Evolutionary conservation across 2,329 filamentous ascomycete genomes (phyloP), one percentile per base, ranked within the genome.

Genomic region (Tolypocladium amazonense): DNA sequence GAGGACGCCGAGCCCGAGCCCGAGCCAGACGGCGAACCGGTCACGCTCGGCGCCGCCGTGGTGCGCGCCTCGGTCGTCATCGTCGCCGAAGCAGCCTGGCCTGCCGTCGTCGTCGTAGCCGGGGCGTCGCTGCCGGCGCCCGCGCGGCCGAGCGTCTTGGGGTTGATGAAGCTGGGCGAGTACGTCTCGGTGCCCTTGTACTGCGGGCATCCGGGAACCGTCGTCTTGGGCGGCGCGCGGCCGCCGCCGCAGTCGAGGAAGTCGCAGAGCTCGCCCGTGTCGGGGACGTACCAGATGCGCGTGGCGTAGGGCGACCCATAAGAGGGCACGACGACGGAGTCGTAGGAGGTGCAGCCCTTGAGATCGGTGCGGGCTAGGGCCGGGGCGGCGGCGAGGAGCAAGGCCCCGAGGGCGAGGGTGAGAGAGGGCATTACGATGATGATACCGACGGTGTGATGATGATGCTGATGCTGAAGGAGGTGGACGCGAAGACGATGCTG

Each of bases 171-270:
- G 53, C 69, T 73, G 11, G 82, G 80, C 59, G 75, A 76, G 70
- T 83, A 82, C 15, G 78, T 80, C 20, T 73, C 80, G 33, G 82
- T 84, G 63, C 84, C 84, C 2, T 68, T 66, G 75, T 87, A 87
- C 4, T 59, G 66, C 2, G 71, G 67, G 67, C 86, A 89, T 2
- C 85, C 86, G 0, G 86, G 86, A 27, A 85, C 80, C 33, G 78
- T 80, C 20, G 81, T 83, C 76, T 84, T 88, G 62, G 84, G 81
- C 3, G 86, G 83, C 11, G 85, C 86, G 54, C 81, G 78, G 59
- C 85, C 86, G 64, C 86, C 86, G 60, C 86, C 86, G 72, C 86
- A 88, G 79, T 88, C 86, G 65, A 85, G 77, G 62, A 83, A 68
- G 14, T 76, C 76, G 78, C 86, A 88, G 68, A 88, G 76, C 75